These are phyloP conservation scores for Tetracladium maxilliforme DNA, from an alignment of 2,329 filamentous ascomycete species.

Conservation along the genomic window DNA sequence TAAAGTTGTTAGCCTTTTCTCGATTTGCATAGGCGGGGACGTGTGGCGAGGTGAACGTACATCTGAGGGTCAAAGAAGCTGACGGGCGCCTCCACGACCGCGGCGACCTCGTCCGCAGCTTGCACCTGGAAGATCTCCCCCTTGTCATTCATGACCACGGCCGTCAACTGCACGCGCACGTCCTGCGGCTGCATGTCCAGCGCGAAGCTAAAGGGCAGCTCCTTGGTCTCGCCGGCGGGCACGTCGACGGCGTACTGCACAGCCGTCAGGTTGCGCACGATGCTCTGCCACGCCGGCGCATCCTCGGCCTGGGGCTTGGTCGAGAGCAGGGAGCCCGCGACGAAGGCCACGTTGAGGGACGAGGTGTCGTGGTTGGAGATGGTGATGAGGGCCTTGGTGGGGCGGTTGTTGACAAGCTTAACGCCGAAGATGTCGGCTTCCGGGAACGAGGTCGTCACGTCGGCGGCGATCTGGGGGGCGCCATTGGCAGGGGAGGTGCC, in stretches of 20 bases:
- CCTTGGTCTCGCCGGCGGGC: constrained; percentile 60
- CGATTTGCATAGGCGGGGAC: constrained; percentile 1
- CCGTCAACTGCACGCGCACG: constrained; percentile 60
- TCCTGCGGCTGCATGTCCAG: constrained; percentile 92
- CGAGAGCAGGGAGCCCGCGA: constrained; percentile 59
- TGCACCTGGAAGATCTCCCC: constrained; percentile 61
- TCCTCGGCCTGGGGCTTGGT: constrained; percentile 35
- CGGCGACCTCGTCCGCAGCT: constrained; percentile 70
- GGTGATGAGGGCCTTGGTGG: constrained; percentile 69
- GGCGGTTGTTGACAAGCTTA: constrained; percentile 85
- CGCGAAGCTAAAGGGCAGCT: constrained; percentile 68
- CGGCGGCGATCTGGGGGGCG: constrained; percentile 42
- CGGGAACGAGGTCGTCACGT: constrained; percentile 47
- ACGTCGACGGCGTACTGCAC: constrained; percentile 61
- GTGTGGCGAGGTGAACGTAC: constrained; percentile 35
- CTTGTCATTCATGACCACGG: constrained; percentile 54
- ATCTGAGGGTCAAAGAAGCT: constrained; percentile 93
- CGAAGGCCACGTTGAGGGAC: constrained; percentile 59
- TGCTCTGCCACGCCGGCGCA: constrained; percentile 30
- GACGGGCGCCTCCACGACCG: constrained; percentile 78
- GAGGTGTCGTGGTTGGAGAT: constrained; percentile 71
- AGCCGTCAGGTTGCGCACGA: constrained; percentile 75
- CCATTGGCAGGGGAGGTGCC: constrained; percentile 11
- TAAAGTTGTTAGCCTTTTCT: constrained; percentile 9
- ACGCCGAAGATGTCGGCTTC: constrained; percentile 71